Conservation (phyloP, 371 early-diverging fungal species). For the Blakeslea trispora region DNA sequence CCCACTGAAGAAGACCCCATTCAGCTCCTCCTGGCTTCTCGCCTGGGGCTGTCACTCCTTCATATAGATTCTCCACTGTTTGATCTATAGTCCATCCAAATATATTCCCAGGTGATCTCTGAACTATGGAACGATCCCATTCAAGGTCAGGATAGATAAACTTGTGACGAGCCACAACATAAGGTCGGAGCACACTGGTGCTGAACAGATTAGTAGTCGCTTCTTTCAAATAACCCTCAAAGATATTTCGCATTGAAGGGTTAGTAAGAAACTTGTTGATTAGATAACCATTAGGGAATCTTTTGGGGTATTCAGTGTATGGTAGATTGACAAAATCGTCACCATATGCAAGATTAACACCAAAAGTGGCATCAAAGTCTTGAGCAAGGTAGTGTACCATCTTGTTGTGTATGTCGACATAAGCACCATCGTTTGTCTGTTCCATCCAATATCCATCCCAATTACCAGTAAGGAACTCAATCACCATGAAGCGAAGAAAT, state of each 20-base stretch:
- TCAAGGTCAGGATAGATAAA: conserved; percentile 52
- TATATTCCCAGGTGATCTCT: conserved; percentile 58
- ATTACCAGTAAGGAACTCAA: conserved; percentile 56
- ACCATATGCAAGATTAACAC: conserved; percentile 49
- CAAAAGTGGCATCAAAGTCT: conserved; percentile 63
- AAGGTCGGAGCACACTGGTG: conserved; percentile 45
- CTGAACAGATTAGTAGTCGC: conserved; percentile 51
- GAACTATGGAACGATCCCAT: conserved; percentile 58
- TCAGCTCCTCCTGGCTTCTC: conserved; percentile 40
- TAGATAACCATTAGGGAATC: conserved; percentile 45
- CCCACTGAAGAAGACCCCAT: conserved; percentile 55
- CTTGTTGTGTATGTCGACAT: conserved; percentile 31
- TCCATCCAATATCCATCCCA: conserved; percentile 65
- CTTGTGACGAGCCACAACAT: conserved; percentile 48
- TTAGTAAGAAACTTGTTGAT: conserved; percentile 56
- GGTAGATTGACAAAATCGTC: conserved; percentile 32
- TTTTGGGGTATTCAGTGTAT: conserved; percentile 36
- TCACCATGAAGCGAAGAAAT: conserved; percentile 58
- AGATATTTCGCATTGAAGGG: conserved; percentile 30
- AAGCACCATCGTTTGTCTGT: conserved; percentile 60
- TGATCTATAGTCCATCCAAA: conserved; percentile 53
- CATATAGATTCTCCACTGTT: conserved; percentile 41
- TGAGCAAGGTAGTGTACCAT: conserved; percentile 52
- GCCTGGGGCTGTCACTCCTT: conserved; percentile 38
- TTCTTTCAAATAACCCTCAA: conserved; percentile 49